Evolutionary conservation across 805 yeast species (phyloP).

Genomic region (Torulaspora maleeae): DNA sequence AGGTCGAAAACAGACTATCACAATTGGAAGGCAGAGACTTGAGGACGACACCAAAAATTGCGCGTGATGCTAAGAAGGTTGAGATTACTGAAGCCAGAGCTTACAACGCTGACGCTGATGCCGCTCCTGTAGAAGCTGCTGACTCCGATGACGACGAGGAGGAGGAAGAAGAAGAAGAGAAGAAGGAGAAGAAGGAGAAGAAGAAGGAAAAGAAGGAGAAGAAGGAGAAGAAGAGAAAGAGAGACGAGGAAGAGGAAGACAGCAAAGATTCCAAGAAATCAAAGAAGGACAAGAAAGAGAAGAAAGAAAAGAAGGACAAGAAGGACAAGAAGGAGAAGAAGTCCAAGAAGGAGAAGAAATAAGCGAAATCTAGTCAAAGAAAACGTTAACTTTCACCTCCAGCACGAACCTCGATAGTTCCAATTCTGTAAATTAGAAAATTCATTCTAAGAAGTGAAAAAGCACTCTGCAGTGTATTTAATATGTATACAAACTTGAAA

Average conservation of each 20-base stretch:
- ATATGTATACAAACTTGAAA: constrained; percentile 3
- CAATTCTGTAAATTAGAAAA: constrained; percentile 26
- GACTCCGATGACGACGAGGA: constrained; percentile 38
- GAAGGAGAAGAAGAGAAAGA: constrained; percentile 37
- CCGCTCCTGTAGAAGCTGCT: constrained; percentile 37
- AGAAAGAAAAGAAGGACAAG: constrained; percentile 37
- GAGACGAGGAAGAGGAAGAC: constrained; percentile 28
- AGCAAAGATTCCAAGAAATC: constrained; percentile 37
- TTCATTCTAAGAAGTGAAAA: constrained; percentile 6
- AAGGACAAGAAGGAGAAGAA: constrained; percentile 34
- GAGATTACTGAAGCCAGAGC: constrained; percentile 80
- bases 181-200: constrained; percentile 36
- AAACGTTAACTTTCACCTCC: not conserved
- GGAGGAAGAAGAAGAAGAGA: constrained; percentile 36
- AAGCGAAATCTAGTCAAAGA: not conserved
- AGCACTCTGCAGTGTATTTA: constrained; percentile 2
- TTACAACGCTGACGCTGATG: constrained; percentile 94
- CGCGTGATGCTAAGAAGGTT: constrained; percentile 79
- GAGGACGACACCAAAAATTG: constrained; percentile 80
- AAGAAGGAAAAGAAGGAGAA: constrained; percentile 36
- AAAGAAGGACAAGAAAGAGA: constrained; percentile 34
- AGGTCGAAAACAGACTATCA: constrained; percentile 91
- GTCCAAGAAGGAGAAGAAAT: constrained; percentile 9
- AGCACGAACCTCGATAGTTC: constrained; percentile 2
- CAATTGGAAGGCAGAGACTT: constrained; percentile 95